These are phyloP conservation scores for Yamadazyma nakazawae DNA, from an alignment of 805 yeast genomes.

Conservation along the genomic window DNA sequence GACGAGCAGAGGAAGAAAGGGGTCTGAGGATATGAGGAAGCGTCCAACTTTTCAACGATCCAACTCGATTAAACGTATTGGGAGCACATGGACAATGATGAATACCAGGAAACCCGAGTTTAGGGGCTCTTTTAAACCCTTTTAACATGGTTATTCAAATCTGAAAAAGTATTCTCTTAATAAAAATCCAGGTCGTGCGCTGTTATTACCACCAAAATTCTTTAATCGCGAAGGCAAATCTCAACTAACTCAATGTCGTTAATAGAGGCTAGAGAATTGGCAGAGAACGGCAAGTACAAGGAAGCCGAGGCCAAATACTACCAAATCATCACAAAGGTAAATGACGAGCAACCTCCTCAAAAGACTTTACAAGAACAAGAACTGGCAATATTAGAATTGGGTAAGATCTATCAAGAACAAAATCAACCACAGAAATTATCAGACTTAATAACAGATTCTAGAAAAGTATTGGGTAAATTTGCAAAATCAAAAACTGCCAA, in stretches of 20 bases:
- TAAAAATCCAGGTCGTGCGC: not conserved
- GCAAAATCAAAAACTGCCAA: constrained; percentile 96
- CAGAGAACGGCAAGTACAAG: constrained; percentile 43
- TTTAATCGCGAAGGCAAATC: not conserved
- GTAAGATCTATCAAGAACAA: constrained; percentile 58
- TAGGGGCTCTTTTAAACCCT: not conserved
- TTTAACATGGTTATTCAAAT: not conserved
- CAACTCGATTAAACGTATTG: not conserved
- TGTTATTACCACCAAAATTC: not conserved
- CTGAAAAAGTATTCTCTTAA: not conserved
- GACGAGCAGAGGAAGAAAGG: not conserved
- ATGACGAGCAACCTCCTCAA: constrained; percentile 17
- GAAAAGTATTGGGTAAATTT: constrained; percentile 67
- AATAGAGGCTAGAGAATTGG: constrained; percentile 61
- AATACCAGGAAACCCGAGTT: not conserved
- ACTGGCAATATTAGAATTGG: constrained; percentile 69
- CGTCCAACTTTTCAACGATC: not conserved
- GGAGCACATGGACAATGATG: too few species aligned
- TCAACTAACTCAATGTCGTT: constrained; percentile 19
- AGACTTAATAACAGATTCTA: constrained; percentile 62
- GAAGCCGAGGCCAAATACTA: constrained; percentile 62
- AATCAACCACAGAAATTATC: constrained; percentile 50
- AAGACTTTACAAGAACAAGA: constrained; percentile 48
- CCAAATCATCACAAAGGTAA: constrained; percentile 30
- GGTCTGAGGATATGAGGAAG: constrained; percentile 1